Evolutionary conservation across 2,329 filamentous ascomycete genomes (phyloP), one percentile per base, ranked within the genome.

Genomic region (Tolypocladium amazonense): DNA sequence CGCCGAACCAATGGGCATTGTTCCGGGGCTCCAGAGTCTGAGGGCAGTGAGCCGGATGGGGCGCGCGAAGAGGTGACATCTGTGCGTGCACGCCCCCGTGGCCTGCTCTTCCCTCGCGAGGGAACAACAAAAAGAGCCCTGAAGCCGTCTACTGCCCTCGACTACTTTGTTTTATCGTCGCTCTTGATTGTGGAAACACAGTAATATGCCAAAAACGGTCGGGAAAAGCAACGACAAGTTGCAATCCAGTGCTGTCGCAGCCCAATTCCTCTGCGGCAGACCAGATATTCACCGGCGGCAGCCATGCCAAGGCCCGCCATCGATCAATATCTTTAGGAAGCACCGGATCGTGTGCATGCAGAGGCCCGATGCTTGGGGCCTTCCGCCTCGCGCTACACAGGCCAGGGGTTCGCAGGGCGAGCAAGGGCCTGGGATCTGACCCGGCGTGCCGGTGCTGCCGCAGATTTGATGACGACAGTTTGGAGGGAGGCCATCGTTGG

Each of bases 1-100:
- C 12, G 41, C 38, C 45, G 35, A 33, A 47, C 33, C 35, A 27
- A 27, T 53, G 27, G 47, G 27, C 30, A 23, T 23, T 35, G 30
- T 53, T 18, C 47, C 47, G 47, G 25, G 18, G 50, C 18, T 53
- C 27, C 14, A 30, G 47, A 52, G 15, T 20, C 15, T 30, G 47
- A 20, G 27, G 14, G 1, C 14, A 50, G 27, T 15, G 47, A 33
- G 47, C 52, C 50, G 58, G 41, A 39, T 56, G 58, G 53, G 27
- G 27, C n/a, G 58, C 38, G 58, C 39, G 38, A 58, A 58, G 57
- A 55, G 57, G 43, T 37, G 57, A 47, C 57, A 59, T 38, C 35
- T 33, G 18, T 7, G 47, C 25, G 30, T 20, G 27, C 25, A 9
- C 9, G 27, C 20, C 30, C 50, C 23, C 15, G 20, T 18, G 50